Evolutionary conservation across 345 rosid genomes (phyloP).

Genomic region (Laguncularia racemosa): DNA sequence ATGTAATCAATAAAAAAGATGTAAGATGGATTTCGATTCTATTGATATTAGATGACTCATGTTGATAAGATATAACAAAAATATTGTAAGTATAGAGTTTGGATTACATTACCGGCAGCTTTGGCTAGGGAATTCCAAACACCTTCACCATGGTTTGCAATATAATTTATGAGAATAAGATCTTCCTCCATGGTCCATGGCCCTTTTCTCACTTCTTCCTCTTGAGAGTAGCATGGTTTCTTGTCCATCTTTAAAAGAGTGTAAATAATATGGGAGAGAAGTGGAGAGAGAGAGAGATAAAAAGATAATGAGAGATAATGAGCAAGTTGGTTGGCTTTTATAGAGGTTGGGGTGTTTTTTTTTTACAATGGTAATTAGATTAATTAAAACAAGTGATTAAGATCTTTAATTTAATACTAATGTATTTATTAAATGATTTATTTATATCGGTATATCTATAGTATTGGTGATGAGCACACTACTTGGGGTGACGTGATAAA

Average conservation of each 20-base stretch:
- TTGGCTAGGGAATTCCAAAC: constrained; percentile 96
- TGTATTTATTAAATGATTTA: no score
- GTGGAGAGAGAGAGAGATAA: neutral
- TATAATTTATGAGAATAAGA: constrained; percentile 83
- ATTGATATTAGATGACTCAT: neutral
- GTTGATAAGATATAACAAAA: neutral
- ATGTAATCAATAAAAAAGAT: neutral
- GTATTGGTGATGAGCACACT: no score
- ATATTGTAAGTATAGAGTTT: neutral
- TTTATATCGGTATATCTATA: no score
- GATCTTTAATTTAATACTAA: no score
- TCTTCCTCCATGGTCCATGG: constrained; percentile 99
- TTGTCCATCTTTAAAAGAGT: constrained; percentile 39
- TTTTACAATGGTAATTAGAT: constrained; percentile 1
- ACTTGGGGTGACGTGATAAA: no score
- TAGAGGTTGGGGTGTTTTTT: neutral
- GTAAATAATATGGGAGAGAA: neutral
- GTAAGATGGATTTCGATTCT: neutral
- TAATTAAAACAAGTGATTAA: no score
- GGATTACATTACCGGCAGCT: constrained; percentile 63
- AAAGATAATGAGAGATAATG: neutral
- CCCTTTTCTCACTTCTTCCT: constrained; percentile 94
- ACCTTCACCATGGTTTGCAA: constrained; percentile 94
- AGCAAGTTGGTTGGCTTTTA: neutral
- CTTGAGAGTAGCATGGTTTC: constrained; percentile 46